These are phyloP conservation scores for Neurospora sp. DNA, from an alignment of 495 filamentous ascomycete genomes.

Conservation along the genomic window DNA sequence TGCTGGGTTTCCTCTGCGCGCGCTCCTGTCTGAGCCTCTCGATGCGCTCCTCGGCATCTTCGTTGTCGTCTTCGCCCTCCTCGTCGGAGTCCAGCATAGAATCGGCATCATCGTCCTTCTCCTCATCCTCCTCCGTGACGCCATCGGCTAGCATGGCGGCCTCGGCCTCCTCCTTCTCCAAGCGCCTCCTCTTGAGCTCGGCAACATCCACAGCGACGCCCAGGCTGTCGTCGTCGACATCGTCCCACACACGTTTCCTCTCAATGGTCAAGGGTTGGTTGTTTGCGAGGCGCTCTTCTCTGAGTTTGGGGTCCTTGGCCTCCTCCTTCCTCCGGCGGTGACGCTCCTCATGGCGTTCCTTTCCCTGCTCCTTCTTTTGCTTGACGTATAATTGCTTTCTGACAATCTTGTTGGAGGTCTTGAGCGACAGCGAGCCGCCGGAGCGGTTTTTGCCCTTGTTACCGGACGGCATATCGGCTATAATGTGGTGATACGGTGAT, in stretches of 20 bases:
- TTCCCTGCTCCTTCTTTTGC: constrained; percentile 64
- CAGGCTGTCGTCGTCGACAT: constrained; percentile 68
- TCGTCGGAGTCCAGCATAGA: constrained; percentile 59
- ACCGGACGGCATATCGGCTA: not conserved
- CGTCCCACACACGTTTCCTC: constrained; percentile 86
- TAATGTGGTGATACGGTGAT: not conserved
- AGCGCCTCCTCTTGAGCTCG: constrained; percentile 59
- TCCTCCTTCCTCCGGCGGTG: constrained; percentile 75
- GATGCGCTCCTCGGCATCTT: constrained; percentile 32
- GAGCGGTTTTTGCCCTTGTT: constrained; percentile 3
- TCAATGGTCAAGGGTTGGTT: constrained; percentile 84
- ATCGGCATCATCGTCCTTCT: constrained; percentile 49
- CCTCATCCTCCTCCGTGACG: constrained; percentile 31
- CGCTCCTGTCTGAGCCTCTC: constrained; percentile 36
- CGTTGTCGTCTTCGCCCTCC: constrained; percentile 31
- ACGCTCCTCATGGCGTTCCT: constrained; percentile 62
- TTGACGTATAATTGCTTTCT: constrained; percentile 66
- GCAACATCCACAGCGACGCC: constrained; percentile 71
- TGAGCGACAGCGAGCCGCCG: constrained; percentile 19
- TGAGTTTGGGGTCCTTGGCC: constrained; percentile 67
- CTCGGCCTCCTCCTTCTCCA: constrained; percentile 52
- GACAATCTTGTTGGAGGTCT: constrained; percentile 57
- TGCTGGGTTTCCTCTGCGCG: constrained; percentile 39
- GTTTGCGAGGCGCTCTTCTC: constrained; percentile 55
- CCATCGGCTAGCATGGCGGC: constrained; percentile 35